phyloP scores from a whole-genome alignment of 352 stramenopile species.

The Pythium rishiriense region DNA sequence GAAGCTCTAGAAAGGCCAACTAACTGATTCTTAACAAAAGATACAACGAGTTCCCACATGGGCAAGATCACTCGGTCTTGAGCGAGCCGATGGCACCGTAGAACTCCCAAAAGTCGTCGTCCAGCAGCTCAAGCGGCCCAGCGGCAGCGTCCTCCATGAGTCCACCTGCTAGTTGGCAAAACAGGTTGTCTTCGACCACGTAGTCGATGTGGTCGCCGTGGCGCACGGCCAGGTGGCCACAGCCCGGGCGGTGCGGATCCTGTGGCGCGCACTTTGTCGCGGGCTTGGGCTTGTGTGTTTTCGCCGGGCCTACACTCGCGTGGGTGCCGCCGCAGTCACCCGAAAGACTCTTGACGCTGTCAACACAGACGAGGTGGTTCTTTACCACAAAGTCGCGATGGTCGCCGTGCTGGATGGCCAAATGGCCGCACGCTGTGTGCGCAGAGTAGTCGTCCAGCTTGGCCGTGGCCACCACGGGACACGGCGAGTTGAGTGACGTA shows the following conservation, averaged over 20 bases:
- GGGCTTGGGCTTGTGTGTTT: constrained; percentile 14
- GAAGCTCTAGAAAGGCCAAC: neutral
- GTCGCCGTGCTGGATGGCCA: constrained; percentile 78
- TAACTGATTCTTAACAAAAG: neutral
- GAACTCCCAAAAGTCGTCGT: constrained; percentile 85
- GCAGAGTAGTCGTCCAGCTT: constrained; percentile 56
- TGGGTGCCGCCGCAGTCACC: constrained; percentile 28
- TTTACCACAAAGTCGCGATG: constrained; percentile 83
- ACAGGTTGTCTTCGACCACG: constrained; percentile 79
- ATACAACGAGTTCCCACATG: neutral
- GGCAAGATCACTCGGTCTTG: constrained; percentile 31
- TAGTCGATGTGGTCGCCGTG: constrained; percentile 85
- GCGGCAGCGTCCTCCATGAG: constrained; percentile 50
- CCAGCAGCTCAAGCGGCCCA: constrained; percentile 62
- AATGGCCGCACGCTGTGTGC: constrained; percentile 69
- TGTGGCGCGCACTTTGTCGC: constrained; percentile 28
- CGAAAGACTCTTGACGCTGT: constrained; percentile 62
- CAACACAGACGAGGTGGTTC: constrained; percentile 79
- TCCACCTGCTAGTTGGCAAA: constrained; percentile 58
- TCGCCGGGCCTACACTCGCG: constrained; percentile 12
- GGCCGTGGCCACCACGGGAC: constrained; percentile 28
- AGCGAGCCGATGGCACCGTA: constrained; percentile 71
- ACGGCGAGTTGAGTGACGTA: constrained; percentile 11
- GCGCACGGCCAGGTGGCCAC: constrained; percentile 68
- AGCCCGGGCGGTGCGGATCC: constrained; percentile 62